Conservation (phyloP, 2,329 filamentous ascomycete genomes). For the Thelonectria rubi region DNA sequence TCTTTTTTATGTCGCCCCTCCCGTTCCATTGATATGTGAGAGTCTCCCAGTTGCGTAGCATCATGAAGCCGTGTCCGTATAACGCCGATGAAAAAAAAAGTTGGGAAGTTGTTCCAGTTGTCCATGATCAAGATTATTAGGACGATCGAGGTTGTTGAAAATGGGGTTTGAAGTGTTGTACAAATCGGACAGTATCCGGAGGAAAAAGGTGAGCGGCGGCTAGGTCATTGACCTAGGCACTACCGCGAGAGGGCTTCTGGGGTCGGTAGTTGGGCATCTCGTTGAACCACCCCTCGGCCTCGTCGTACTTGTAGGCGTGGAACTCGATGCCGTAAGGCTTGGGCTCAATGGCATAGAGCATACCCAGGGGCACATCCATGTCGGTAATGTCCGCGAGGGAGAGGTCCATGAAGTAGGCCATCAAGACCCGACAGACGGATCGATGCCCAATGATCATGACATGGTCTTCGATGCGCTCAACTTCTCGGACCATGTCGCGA, state of each 20-base stretch:
- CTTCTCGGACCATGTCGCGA: slow-evolving; percentile 93
- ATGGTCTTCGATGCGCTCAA: slow-evolving; percentile 97
- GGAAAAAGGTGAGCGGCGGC: slow-evolving; percentile 2
- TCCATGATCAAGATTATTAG: slow-evolving; percentile 16
- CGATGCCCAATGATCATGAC: slow-evolving; percentile 92
- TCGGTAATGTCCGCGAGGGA: slow-evolving; percentile 92
- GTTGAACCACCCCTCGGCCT: slow-evolving; percentile 80
- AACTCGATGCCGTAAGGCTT: slow-evolving; percentile 98
- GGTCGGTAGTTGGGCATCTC: slow-evolving; percentile 86
- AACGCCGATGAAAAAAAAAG: slow-evolving; percentile 33
- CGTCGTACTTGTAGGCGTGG: slow-evolving; percentile 92
- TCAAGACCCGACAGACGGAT: slow-evolving; percentile 87
- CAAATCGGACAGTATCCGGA: slow-evolving; percentile 29
- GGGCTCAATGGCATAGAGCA: slow-evolving; percentile 93
- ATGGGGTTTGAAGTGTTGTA: slow-evolving; percentile 31
- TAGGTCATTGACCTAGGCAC: slow-evolving; percentile 34
- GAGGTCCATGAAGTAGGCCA: slow-evolving; percentile 96
- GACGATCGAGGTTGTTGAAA: slow-evolving; percentile 13
- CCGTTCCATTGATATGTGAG: slow-evolving; percentile 43
- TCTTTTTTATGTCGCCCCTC: slow-evolving; percentile 37
- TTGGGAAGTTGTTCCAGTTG: slow-evolving; percentile 17
- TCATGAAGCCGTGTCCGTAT: slow-evolving; percentile 34
- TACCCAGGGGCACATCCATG: slow-evolving; percentile 90
- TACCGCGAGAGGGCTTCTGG: slow-evolving; percentile 56
- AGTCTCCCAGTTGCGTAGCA: slow-evolving; percentile 36